Evolutionary conservation across 768 basidiomycete genomes (phyloP).

Genomic region (Paxillus involutus): DNA sequence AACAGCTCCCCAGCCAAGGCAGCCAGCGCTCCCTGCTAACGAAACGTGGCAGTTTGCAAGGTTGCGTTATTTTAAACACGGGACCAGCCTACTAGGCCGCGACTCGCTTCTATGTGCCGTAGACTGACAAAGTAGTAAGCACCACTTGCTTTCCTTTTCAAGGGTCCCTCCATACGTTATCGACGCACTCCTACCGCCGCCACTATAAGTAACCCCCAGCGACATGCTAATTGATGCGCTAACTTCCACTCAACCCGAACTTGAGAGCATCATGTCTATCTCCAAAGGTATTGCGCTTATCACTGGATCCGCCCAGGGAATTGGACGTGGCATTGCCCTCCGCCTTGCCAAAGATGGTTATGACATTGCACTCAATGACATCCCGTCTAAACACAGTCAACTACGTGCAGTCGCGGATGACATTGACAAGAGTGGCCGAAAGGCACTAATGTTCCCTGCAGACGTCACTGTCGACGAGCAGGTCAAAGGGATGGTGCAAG

Average conservation of each 20-base stretch:
- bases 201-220: too few relatives aligned
- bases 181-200: too few relatives aligned
- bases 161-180: too few relatives aligned
- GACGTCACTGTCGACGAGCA: constrained; percentile 24
- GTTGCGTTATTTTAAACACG: too few relatives aligned
- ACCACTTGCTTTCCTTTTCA: too few relatives aligned
- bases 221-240: too few relatives aligned
- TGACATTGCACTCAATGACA: constrained; percentile 30
- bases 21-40: too few relatives aligned
- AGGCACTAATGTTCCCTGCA: constrained; percentile 11
- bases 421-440: constrained; percentile 20
- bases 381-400: constrained; percentile 14
- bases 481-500: constrained; percentile 19
- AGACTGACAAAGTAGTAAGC: too few relatives aligned
- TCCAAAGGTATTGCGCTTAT: constrained; percentile 31
- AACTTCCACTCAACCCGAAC: background rate
- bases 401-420: constrained; percentile 15
- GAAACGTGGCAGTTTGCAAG: too few relatives aligned
- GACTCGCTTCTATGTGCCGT: too few relatives aligned
- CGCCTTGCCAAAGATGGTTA: constrained; percentile 22
- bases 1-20: too few relatives aligned
- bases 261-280: background rate
- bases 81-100: too few relatives aligned
- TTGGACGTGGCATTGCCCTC: constrained; percentile 23
- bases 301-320: constrained; percentile 30